Evolutionary conservation across 1,139 yeast species (phyloP), one percentile per base, ranked within the genome.

Genomic region (Groenewaldozyma auringiensis): DNA sequence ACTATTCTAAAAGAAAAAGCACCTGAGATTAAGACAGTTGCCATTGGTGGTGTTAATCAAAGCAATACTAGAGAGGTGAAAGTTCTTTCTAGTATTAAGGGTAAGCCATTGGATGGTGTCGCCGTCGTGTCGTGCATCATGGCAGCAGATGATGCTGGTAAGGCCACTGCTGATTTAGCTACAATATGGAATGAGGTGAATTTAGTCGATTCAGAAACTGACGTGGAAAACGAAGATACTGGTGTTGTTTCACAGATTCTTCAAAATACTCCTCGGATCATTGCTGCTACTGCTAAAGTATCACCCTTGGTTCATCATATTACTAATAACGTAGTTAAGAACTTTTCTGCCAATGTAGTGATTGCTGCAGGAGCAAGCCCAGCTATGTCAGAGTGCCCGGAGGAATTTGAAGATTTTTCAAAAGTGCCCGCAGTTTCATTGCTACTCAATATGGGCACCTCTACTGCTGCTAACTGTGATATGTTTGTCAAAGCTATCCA

Each of bases 41-140:
- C 84, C 0, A 87, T 87, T 60, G 96, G 96, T n/a, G 96, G 96
- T 0, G 69, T 87, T 47, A 86, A 83, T 58, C 78, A 77, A 17
- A 54, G 70, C 14, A 87, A 86, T 62, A 76, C 79, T 1, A 71
- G 75, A 20, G 68, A 76, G 37, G 83, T 83, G 1, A 29, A 43
- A 20, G 36, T 32, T 32, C 20, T 42, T 34, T 34, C 42, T 13
- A 59, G 69, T 0, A 63, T 74, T 21, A 71, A 72, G 0, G 77
- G 71, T 1, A 46, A 47, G 50, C 56, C 66, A 0, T 62, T 83
- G 3, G 88, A 84, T 58, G 96, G 96, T 13, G 78, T 84, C 16
- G 94, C 95, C 0, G 80, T 87, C 14, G 96, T 87, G 2, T 84
- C 95, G 4, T 83, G 88, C 58, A 83, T 87, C 27, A 85, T 87